These are phyloP conservation scores for Dalechampia spathulata DNA, from an alignment of 441 rosid species.

Conservation along the genomic window DNA sequence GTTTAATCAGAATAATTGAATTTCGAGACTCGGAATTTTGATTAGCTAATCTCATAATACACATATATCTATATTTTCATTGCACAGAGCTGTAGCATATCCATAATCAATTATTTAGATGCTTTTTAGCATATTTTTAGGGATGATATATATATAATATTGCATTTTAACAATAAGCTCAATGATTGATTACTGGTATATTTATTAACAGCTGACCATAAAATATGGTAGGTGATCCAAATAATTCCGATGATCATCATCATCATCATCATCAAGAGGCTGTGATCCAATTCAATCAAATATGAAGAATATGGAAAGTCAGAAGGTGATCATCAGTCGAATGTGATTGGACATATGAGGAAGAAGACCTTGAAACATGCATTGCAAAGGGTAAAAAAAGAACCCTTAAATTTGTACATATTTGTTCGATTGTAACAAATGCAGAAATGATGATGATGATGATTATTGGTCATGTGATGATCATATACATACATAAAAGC, in stretches of 20 bases:
- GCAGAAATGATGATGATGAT: not conserved
- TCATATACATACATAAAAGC: too few species aligned
- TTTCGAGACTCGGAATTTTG: not conserved
- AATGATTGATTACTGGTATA: conserved; percentile 10
- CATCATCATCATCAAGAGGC: not conserved
- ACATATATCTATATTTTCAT: too few species aligned
- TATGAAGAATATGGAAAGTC: conserved; percentile 3
- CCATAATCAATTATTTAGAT: conserved; percentile 4
- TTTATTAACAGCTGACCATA: conserved; percentile 5
- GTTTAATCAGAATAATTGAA: not conserved
- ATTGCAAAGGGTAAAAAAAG: too few species aligned
- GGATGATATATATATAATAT: not conserved
- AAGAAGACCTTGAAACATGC: not conserved
- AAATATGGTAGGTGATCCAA: not conserved
- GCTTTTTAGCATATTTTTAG: not conserved
- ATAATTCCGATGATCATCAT: not conserved
- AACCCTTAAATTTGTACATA: not conserved
- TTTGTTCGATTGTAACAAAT: not conserved
- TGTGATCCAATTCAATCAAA: conserved; percentile 11
- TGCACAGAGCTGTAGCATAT: not conserved
- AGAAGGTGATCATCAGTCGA: too few species aligned
- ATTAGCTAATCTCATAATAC: not conserved
- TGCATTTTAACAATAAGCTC: conserved; percentile 16
- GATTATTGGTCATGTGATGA: not conserved
- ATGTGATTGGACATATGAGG: too few species aligned